These are phyloP conservation scores for Diaporthe amygdali DNA, from an alignment of 2,329 filamentous ascomycete genomes.

Conservation along the genomic window DNA sequence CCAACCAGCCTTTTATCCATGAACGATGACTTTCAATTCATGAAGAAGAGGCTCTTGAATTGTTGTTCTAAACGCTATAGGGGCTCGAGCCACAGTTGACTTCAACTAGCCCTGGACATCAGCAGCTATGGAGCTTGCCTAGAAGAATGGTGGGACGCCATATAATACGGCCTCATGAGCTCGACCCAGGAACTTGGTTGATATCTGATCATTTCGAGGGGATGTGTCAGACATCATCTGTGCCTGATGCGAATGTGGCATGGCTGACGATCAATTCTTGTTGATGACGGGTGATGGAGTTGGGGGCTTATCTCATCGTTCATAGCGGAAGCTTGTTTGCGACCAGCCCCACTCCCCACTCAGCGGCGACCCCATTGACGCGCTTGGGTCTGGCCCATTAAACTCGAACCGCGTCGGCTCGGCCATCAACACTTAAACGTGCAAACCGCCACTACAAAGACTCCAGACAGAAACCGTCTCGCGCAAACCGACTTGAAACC, in stretches of 20 bases:
- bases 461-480: neutral
- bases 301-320: neutral
- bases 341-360: neutral
- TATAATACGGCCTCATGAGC: neutral
- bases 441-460: neutral
- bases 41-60: no score
- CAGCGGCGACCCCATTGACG: neutral
- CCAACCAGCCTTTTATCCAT: no score
- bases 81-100: neutral
- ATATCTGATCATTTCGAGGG: neutral
- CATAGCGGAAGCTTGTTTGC: neutral
- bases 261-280: neutral
- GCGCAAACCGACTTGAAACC: neutral
- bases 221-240: neutral
- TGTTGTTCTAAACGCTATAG: no score
- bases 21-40: neutral
- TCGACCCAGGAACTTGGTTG: neutral
- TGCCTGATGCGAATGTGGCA: neutral
- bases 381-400: constrained; percentile 1
- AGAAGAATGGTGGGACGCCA: no score
- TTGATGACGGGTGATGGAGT: neutral
- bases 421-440: constrained; percentile 1
- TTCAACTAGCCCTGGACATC: neutral
- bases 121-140: neutral
- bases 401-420: constrained; percentile 6